Base-by-base conservation (phyloP, 768 basidiomycete genomes). In the Gymnopilus dilepis region DNA sequence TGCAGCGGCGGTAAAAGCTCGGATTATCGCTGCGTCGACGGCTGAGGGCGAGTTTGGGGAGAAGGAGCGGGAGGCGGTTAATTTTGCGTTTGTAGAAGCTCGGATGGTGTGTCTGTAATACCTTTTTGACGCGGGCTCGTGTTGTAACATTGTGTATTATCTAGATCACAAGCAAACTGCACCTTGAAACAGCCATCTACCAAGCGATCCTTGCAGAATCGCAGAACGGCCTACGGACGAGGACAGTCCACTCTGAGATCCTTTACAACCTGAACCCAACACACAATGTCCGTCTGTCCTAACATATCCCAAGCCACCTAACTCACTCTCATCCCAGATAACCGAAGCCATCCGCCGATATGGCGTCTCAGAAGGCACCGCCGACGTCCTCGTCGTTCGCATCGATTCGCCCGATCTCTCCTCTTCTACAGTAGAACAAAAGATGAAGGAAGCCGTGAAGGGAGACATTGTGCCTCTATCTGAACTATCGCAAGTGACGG, bases 41-140 rank as follows among this genome's bases (percentile, higher is more conserved):
- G 75, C 85, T 42, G 72, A 78, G 17, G 91, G 89, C 0, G 73
- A 72, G 1, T 80, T 82, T 6, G 93, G 94, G 19, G 86, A 92
- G 26, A 68, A 65, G 13, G 90, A 92, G 67, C 84, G 93, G 54
- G 86, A 85, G 28, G 84, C 84, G n/a, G 84, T 97, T 66, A 93
- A 95, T 68, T 97, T 92, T 76, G 91, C 92, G 0, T 98, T 98
- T 74, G 80, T 99, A 69, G 91, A 98, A 72, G 94, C 92, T 21
- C 80, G 80, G 34, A 83, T 94, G 69, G 95, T 97, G 64, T 62
- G 91, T 75, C 52, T 26, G 31, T 56, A 30, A 48, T 61, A 41
- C 37, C 55, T 33, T 54, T 30, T 60, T 45, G 59, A 31, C 15
- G 51, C n/a, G 24, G 58, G 19, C 7, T 47, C 28, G 60, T 38